phyloP scores from a whole-genome alignment of 2,329 filamentous ascomycete genomes.

The Mollisia scopiformis region DNA sequence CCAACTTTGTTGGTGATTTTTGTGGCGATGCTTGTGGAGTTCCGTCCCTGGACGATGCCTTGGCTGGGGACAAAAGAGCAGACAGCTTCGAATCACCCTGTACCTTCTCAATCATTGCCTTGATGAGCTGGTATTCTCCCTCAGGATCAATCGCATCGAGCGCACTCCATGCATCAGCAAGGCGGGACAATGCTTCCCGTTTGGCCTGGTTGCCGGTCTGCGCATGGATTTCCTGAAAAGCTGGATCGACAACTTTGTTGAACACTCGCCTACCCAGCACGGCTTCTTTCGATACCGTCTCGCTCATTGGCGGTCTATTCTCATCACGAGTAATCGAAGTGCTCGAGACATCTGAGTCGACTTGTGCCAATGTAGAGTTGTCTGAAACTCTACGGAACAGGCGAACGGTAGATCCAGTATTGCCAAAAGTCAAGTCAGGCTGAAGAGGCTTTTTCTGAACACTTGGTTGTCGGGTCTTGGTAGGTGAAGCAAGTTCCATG shows the following conservation, averaged over 20 bases:
- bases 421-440: constrained; percentile 90
- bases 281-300: constrained; percentile 76
- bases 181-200: constrained; percentile 78
- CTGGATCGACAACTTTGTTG: constrained; percentile 78
- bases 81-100: constrained; percentile 69
- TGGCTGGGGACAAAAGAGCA: constrained; percentile 31
- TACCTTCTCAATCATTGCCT: constrained; percentile 74
- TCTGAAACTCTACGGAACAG: constrained; percentile 90
- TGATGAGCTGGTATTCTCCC: constrained; percentile 84
- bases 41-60: constrained; percentile 56
- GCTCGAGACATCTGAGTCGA: constrained; percentile 26
- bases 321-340: constrained; percentile 52
- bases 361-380: constrained; percentile 44
- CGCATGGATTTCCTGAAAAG: constrained; percentile 84
- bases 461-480: constrained; percentile 29
- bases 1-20: constrained; percentile 57
- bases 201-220: constrained; percentile 73
- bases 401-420: constrained; percentile 87
- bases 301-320: constrained; percentile 61
- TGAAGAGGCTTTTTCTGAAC: constrained; percentile 74
- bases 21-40: constrained; percentile 54
- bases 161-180: constrained; percentile 84
- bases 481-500: constrained; percentile 33
- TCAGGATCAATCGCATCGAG: constrained; percentile 89
- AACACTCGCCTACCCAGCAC: constrained; percentile 81